Conservation (phyloP, 805 yeast genomes). For the Naumovozyma castellii region DNA sequence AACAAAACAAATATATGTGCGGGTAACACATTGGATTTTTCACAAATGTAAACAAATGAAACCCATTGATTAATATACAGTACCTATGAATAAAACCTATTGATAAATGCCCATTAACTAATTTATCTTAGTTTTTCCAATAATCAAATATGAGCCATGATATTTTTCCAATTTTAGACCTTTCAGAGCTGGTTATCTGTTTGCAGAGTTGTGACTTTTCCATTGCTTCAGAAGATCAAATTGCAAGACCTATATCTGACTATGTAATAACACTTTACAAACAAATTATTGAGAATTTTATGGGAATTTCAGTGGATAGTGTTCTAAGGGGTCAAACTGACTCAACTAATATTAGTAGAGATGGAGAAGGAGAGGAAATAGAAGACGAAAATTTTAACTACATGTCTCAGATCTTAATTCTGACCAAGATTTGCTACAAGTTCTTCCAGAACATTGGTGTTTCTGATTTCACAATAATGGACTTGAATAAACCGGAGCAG, state of each 20-base stretch:
- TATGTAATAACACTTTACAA: slow-evolving; percentile 47
- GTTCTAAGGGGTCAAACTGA: slow-evolving; percentile 4
- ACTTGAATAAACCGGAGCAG: slow-evolving; percentile 71
- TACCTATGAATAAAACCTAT: no score
- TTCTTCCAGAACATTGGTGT: slow-evolving; percentile 69
- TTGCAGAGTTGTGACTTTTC: slow-evolving; percentile 51
- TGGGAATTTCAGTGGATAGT: slow-evolving; percentile 40
- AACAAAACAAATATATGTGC: not conserved
- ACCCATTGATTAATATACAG: no score
- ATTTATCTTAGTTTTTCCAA: no score
- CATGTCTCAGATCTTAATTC: slow-evolving; percentile 42
- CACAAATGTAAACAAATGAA: no score
- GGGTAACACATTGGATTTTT: not conserved
- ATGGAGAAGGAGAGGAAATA: slow-evolving; percentile 23
- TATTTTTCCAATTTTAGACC: slow-evolving; percentile 53
- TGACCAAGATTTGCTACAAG: slow-evolving; percentile 50
- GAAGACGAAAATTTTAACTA: slow-evolving; percentile 19
- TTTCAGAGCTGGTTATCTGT: slow-evolving; percentile 48
- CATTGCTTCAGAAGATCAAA: slow-evolving; percentile 48
- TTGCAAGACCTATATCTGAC: slow-evolving; percentile 47
- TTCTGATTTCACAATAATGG: slow-evolving; percentile 64
- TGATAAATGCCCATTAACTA: no score
- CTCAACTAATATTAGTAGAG: slow-evolving; percentile 12
- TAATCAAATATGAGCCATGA: slow-evolving; percentile 30
- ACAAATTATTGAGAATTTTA: slow-evolving; percentile 51